Percentiles rank a stretch among this genome's conserved stretches.
phyloP scores from a whole-genome alignment of 83 land plant species.

The Larix sibirica region DNA sequence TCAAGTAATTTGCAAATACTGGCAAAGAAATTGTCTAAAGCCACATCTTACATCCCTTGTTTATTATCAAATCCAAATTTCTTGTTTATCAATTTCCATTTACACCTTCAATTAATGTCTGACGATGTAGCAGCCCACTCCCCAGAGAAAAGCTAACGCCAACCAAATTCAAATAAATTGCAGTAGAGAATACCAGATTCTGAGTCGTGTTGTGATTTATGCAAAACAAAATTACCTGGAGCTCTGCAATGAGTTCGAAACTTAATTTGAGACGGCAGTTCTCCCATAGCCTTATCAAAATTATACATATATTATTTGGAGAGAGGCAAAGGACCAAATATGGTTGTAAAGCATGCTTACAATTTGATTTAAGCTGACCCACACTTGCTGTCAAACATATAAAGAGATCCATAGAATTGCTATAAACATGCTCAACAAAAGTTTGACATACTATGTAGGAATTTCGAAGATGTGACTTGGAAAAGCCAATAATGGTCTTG shows the following conservation, averaged over 20 bases:
- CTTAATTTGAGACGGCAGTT: background rate
- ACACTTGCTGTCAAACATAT: slow-evolving; percentile 2
- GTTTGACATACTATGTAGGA: background rate
- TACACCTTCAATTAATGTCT: background rate
- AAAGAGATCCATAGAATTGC: background rate
- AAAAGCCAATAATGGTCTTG: background rate
- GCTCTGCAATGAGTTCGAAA: background rate
- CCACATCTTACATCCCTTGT: background rate
- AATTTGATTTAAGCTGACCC: background rate
- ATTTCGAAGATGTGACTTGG: background rate
- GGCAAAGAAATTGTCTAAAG: background rate
- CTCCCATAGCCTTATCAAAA: background rate
- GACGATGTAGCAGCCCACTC: background rate
- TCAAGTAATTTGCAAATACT: background rate
- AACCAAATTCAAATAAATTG: background rate
- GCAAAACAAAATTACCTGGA: background rate
- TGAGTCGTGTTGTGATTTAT: background rate
- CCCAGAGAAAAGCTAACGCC: background rate
- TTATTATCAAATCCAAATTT: background rate
- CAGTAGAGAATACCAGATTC: background rate
- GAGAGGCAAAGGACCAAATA: background rate
- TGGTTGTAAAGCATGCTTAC: background rate
- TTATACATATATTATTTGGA: background rate
- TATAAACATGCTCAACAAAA: slow-evolving; percentile 1
- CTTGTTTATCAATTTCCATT: background rate